Evolutionary conservation across 345 rosid species (phyloP).

Genomic region (Jatropha curcas): DNA sequence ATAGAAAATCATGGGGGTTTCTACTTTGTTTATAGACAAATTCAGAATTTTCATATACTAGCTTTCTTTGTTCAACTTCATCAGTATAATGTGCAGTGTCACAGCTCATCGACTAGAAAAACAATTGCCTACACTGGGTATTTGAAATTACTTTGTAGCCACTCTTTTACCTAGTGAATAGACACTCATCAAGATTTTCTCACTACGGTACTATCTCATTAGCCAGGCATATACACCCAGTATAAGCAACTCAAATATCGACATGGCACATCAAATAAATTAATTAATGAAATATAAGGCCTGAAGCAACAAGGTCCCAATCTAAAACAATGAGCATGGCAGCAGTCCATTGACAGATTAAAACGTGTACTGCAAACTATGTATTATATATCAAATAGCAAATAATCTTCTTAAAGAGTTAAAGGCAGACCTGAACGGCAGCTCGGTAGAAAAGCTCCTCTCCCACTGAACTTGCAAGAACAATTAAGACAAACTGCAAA

Average conservation of each 20-base stretch:
- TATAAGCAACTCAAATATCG: too few species aligned
- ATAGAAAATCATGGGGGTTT: background rate
- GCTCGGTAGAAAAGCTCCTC: conserved; percentile 99
- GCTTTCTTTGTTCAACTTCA: background rate
- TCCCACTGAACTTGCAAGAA: conserved; percentile 91
- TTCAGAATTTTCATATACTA: too few species aligned
- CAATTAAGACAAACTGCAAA: conserved; percentile 75
- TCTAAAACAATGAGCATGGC: background rate
- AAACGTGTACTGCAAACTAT: background rate
- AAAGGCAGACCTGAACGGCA: conserved; percentile 76
- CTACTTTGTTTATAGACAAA: background rate
- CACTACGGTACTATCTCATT: too few species aligned
- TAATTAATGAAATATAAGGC: background rate
- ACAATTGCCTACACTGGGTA: too few species aligned
- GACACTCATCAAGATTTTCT: too few species aligned
- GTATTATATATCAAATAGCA: background rate
- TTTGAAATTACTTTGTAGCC: too few species aligned
- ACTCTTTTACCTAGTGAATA: too few species aligned
- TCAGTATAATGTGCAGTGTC: background rate
- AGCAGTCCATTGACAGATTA: too few species aligned
- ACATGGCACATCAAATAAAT: background rate
- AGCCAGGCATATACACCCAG: too few species aligned
- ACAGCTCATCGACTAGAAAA: background rate
- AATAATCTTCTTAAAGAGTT: background rate
- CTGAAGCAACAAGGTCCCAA: background rate